Percentiles rank a stretch among this genome's conserved stretches.
These are phyloP conservation scores for Epichloe sylvatica DNA, from an alignment of 2,329 filamentous ascomycete genomes.

Conservation along the genomic window DNA sequence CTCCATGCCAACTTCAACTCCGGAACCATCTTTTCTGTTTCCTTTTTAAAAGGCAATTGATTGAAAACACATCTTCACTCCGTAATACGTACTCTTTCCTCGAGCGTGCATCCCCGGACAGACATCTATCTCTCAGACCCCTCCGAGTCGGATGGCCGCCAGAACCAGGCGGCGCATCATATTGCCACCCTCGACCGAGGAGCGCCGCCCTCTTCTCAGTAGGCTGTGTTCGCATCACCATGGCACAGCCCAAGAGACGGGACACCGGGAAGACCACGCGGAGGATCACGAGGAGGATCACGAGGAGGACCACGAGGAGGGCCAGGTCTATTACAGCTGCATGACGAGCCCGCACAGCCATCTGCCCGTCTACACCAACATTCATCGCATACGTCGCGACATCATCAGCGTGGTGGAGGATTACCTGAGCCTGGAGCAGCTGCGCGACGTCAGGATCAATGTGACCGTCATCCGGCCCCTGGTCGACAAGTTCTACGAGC, in stretches of 20 bases:
- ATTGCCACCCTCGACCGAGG: slow-evolving; percentile 15
- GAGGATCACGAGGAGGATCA: too few relatives aligned
- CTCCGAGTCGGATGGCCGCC: slow-evolving; percentile 7
- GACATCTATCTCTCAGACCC: not conserved
- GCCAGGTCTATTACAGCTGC: slow-evolving; percentile 38
- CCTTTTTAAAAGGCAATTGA: too few relatives aligned
- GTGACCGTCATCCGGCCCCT: slow-evolving; percentile 64
- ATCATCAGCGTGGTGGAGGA: slow-evolving; percentile 50
- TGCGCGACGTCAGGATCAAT: slow-evolving; percentile 71
- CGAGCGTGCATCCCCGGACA: too few relatives aligned
- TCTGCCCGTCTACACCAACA: slow-evolving; percentile 63
- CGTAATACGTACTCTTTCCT: too few relatives aligned
- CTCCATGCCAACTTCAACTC: too few relatives aligned
- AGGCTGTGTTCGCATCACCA: slow-evolving; percentile 17
- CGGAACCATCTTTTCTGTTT: too few relatives aligned
- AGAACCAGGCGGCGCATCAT: slow-evolving; percentile 17
- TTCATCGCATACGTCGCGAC: slow-evolving; percentile 55
- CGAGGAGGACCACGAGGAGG: slow-evolving; percentile 1
- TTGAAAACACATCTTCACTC: too few relatives aligned
- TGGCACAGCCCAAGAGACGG: slow-evolving; percentile 16
- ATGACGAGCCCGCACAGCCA: slow-evolving; percentile 43
- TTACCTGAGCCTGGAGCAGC: slow-evolving; percentile 55
- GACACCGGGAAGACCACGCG: not conserved
- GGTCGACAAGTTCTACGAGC: slow-evolving; percentile 70
- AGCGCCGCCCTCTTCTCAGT: slow-evolving; percentile 23